Evolutionary conservation across 495 filamentous ascomycete genomes (phyloP).

Genomic region (Tuber microsphaerosporum): DNA sequence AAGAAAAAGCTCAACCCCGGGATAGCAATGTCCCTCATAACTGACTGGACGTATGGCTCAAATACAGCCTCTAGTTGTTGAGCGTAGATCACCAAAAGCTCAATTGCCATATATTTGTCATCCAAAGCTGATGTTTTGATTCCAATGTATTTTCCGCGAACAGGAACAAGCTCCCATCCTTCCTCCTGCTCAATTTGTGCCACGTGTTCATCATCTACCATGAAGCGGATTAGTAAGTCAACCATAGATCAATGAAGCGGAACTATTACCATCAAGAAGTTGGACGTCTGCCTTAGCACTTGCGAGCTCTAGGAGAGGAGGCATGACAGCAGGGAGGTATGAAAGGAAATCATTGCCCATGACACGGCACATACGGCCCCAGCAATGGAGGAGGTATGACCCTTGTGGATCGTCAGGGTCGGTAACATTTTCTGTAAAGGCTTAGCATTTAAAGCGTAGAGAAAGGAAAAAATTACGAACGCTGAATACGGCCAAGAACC

Average conservation of each 20-base stretch:
- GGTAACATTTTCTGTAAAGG: conserved; percentile 56
- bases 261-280: conserved; percentile 58
- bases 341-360: conserved; percentile 84
- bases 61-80: conserved; percentile 87
- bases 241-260: neutral
- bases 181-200: conserved; percentile 90
- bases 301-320: conserved; percentile 81
- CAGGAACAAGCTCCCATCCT: conserved; percentile 93
- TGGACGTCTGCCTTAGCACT: conserved; percentile 97
- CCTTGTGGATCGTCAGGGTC: conserved; percentile 95
- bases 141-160: conserved; percentile 95
- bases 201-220: conserved; percentile 76
- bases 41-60: conserved; percentile 81
- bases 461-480: conserved; percentile 29
- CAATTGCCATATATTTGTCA: conserved; percentile 98
- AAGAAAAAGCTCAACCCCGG: conserved; percentile 97
- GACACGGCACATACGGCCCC: conserved; percentile 97
- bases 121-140: conserved; percentile 96
- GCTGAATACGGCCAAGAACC: conserved; percentile 76
- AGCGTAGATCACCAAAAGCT: conserved; percentile 93
- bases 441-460: neutral
- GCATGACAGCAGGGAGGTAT: conserved; percentile 88
- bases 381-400: conserved; percentile 96
- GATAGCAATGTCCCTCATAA: conserved; percentile 93
- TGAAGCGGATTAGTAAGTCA: conserved; percentile 17